These are phyloP conservation scores for Sicyos baderoa DNA, from an alignment of 306 rosid species.

Conservation along the genomic window DNA sequence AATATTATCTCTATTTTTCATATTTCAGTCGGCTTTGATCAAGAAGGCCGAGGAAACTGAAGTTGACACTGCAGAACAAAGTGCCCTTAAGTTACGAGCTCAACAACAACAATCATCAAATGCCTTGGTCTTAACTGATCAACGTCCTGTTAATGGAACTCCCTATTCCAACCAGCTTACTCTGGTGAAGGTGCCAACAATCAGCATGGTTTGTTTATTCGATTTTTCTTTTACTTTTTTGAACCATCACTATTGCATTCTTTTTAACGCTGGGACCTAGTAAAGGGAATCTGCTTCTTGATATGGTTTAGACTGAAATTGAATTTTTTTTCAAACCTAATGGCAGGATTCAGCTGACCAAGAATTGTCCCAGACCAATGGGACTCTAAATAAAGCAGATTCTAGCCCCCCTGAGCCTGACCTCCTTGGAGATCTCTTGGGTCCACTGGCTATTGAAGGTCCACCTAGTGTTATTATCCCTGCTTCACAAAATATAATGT, in stretches of 20 bases:
- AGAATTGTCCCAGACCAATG: constrained; percentile 58
- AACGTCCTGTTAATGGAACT: constrained; percentile 57
- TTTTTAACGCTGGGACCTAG: not conserved
- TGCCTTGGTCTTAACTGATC: constrained; percentile 89
- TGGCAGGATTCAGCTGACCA: constrained; percentile 58
- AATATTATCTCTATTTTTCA: constrained; percentile 17
- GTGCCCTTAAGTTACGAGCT: constrained; percentile 80
- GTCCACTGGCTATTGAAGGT: constrained; percentile 92
- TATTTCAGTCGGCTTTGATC: constrained; percentile 77
- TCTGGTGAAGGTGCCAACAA: constrained; percentile 69
- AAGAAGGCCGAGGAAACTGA: constrained; percentile 92
- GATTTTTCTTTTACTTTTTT: not conserved
- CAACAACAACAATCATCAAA: constrained; percentile 88
- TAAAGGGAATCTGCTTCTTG: constrained; percentile 1
- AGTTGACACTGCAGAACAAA: constrained; percentile 87
- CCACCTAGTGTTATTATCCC: constrained; percentile 52
- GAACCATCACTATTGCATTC: not conserved
- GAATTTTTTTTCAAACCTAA: not conserved
- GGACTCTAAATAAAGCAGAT: constrained; percentile 49
- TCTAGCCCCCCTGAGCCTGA: constrained; percentile 52
- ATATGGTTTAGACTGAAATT: constrained; percentile 1
- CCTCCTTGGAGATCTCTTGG: constrained; percentile 76
- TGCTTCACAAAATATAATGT: constrained; percentile 33
- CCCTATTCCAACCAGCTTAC: constrained; percentile 55
- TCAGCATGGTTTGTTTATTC: constrained; percentile 48